These are phyloP conservation scores for Chytriomyces sp. DNA, from an alignment of 192 early-diverging fungal genomes.

Conservation along the genomic window DNA sequence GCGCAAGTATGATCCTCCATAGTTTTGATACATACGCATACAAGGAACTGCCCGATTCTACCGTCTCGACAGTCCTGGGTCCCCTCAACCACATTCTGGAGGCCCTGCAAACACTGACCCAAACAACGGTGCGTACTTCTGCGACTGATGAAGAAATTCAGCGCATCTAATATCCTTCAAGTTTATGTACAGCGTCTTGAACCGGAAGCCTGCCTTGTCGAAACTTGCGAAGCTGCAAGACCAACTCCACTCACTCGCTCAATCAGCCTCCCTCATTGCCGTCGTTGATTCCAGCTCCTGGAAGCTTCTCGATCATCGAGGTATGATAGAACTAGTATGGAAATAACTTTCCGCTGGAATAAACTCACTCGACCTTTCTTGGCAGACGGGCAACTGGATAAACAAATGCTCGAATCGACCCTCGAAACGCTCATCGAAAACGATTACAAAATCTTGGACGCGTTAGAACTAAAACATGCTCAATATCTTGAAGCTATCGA, in stretches of 20 bases:
- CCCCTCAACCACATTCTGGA: not conserved
- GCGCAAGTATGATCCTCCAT: no score
- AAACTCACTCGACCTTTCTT: no score
- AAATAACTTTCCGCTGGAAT: no score
- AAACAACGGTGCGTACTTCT: no score
- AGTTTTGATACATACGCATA: no score
- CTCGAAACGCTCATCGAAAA: constrained; percentile 39
- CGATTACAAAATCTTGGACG: constrained; percentile 41
- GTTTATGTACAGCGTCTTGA: constrained; percentile 22
- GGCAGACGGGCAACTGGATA: constrained; percentile 31
- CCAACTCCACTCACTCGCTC: not conserved
- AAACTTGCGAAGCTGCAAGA: not conserved
- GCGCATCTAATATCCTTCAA: not conserved
- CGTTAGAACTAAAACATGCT: constrained; percentile 29
- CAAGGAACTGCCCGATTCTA: no score
- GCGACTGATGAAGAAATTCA: not conserved
- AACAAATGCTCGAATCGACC: constrained; percentile 28
- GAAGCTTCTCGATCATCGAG: constrained; percentile 29
- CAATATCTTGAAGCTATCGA: constrained; percentile 42
- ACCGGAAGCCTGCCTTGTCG: not conserved
- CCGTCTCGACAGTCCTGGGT: not conserved
- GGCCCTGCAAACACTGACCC: not conserved
- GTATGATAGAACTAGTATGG: no score
- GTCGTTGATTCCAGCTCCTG: constrained; percentile 24
- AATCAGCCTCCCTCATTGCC: not conserved